A percentile compares a stretch with the other conserved stretches of the same genome.
Conservation (phyloP, 2,329 filamentous ascomycete species). For the Xylariaceae sp. region DNA sequence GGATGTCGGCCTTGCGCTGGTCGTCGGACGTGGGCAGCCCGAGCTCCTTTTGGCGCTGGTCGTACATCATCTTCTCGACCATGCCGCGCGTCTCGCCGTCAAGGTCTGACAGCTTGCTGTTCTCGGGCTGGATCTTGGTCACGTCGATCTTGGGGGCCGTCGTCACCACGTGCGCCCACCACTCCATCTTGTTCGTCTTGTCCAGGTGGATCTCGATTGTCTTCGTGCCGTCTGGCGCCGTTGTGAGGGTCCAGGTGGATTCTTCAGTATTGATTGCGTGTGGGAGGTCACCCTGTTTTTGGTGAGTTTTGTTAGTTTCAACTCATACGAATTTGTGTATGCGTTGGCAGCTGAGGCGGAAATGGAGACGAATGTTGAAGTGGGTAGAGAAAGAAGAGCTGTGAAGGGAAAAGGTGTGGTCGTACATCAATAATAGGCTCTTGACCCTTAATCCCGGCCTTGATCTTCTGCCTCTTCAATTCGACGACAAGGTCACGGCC, state of each 20-base stretch:
- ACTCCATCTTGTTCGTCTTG: conserved; percentile 96
- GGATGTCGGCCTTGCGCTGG: conserved; percentile 90
- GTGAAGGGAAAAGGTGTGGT: neutral
- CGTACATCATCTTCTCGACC: conserved; percentile 99
- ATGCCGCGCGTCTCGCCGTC: conserved; percentile 94
- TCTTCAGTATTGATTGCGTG: conserved; percentile 83
- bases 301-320: conserved; percentile 17
- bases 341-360: too few relatives aligned
- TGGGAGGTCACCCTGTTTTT: conserved; percentile 78
- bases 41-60: conserved; percentile 95
- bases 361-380: neutral
- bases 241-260: conserved; percentile 89
- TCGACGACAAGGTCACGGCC: conserved; percentile 82
- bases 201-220: conserved; percentile 84
- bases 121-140: conserved; percentile 92
- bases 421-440: conserved; percentile 80
- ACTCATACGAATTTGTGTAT: too few relatives aligned
- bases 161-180: conserved; percentile 94
- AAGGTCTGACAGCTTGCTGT: conserved; percentile 86
- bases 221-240: conserved; percentile 71
- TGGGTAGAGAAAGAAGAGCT: neutral
- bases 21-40: conserved; percentile 91
- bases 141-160: conserved; percentile 91
- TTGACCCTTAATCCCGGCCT: conserved; percentile 86
- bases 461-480: conserved; percentile 78